Evolutionary conservation across 106 monocot genomes (phyloP), one percentile per base, ranked within the genome.

Genomic region (Dendrobium huoshanense): DNA sequence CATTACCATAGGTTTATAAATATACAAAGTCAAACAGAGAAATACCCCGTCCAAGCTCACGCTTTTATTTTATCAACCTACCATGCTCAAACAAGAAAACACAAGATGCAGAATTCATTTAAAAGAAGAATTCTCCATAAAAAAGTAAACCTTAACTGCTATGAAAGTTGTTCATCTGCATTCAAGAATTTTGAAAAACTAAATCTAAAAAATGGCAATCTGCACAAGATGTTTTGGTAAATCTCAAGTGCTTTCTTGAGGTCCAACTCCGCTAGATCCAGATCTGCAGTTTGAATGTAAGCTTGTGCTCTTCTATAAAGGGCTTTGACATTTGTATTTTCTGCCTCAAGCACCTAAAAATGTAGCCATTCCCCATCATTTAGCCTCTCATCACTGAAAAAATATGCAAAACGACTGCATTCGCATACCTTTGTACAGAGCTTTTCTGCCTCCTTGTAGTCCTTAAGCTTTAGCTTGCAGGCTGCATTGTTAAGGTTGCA

Each of bases 161-260:
- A n/a, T 31, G 31, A 31, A 31, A 31, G 31, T 31, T 31, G 31
- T 31, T 31, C 31, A 31, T 31, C 0, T 31, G 31, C 31, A 31
- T 31, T 31, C 31, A 31, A 31, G 31, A 31, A 31, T 31, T 31
- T 31, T 1, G 0, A 31, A 31, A 31, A 31, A 31, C 31, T 31
- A n/a, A n/a, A n/a, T n/a, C n/a, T n/a, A n/a, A n/a, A n/a, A n/a
- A n/a, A n/a, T n/a, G n/a, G n/a, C n/a, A n/a, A n/a, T n/a, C n/a
- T n/a, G n/a, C n/a, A n/a, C n/a, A n/a, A n/a, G n/a, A n/a, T n/a
- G n/a, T n/a, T n/a, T n/a, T n/a, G 94, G 49, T 94, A 89, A 44
- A 94, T 94, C 65, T 94, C 94, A 18, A 94, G 88, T 17, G 94
- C 91, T 58, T 88, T 94, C 88, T 94, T 94, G 20, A 94, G 86